Conservation (phyloP, 2,329 filamentous ascomycete species). For the Arthrobotrys musiformis region DNA sequence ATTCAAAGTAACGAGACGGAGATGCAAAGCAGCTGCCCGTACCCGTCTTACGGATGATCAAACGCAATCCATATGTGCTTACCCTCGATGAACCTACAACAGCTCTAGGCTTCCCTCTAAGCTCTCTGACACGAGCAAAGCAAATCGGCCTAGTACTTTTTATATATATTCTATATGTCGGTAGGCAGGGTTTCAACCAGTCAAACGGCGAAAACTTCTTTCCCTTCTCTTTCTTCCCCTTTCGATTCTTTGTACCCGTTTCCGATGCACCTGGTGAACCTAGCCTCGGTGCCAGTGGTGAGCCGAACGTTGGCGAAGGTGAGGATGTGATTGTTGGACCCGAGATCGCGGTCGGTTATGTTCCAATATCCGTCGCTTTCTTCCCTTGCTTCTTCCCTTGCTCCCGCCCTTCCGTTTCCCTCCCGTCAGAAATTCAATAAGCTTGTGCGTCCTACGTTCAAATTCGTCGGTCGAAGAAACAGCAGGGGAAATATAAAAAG, state of each 20-base stretch:
- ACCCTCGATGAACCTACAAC: conserved; percentile 20
- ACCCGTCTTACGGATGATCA: conserved; percentile 38
- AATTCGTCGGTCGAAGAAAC: neutral
- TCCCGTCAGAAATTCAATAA: neutral
- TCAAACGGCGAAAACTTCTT: conserved; percentile 4
- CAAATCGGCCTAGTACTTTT: neutral
- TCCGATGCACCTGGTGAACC: neutral
- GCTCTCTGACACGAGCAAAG: conserved; percentile 1
- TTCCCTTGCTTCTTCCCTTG: neutral
- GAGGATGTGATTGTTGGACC: neutral
- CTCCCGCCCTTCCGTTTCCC: conserved; percentile 21
- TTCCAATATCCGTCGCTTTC: neutral
- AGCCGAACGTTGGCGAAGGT: neutral
- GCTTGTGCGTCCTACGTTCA: neutral
- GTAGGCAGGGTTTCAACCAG: conserved; percentile 14
- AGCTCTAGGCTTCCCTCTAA: neutral
- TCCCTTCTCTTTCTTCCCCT: neutral
- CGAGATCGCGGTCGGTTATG: conserved; percentile 11
- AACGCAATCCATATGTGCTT: conserved; percentile 35
- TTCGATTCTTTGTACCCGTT: neutral
- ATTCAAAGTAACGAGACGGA: neutral
- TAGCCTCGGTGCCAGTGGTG: too few species aligned
- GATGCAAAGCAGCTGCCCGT: conserved; percentile 11
- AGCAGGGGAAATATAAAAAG: neutral
- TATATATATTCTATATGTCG: conserved; percentile 11